Evolutionary conservation across 768 basidiomycete genomes (phyloP), one percentile per base, ranked within the genome.

Genomic region (Nidula microcarpa): DNA sequence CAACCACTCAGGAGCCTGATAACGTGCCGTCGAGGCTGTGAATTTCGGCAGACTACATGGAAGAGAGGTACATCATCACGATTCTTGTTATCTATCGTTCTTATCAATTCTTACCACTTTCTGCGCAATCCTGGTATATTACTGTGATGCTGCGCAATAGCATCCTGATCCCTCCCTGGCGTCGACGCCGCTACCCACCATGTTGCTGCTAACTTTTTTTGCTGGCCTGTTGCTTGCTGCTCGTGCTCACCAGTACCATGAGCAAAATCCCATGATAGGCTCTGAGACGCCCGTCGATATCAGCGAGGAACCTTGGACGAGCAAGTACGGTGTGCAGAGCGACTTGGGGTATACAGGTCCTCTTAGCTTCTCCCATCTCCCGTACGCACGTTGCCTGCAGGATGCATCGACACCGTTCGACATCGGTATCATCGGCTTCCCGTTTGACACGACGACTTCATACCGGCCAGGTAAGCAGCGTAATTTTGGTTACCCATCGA

Each of bases 391-490:
- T 35, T 86, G 84, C 58, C 72, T 86, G 7, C 78, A 80, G 54
- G 72, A 81, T 50, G 65, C 66, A 10, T 62, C 64, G 7, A 53
- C 61, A 14, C 60, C 61, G 3, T 80, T 81, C 55, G 84, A 89
- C 62, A 77, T 89, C 50, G 86, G 81, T 8, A 55, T 89, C 33
- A 65, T 89, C 6, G 86, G 83, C 10, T 80, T 83, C 68, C 82
- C 84, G 1, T 84, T 84, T 54, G 81, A 86, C 55, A 85, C 82
- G 1, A 71, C 73, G 1, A 76, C 76, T 9, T 64, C 66, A 0
- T 81, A 74, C 54, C 68, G 79, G 5, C 74, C 77, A 17, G 65
- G 63, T 51, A 30, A 13, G 47, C 33, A 8, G 9, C 13, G 23
- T n/a, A 36, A 11, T 5, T 32, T 49, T 11, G 32, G 23, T 33